phyloP scores from a whole-genome alignment of 108 stramenopile species.

The Discostella pseudostelligera region DNA sequence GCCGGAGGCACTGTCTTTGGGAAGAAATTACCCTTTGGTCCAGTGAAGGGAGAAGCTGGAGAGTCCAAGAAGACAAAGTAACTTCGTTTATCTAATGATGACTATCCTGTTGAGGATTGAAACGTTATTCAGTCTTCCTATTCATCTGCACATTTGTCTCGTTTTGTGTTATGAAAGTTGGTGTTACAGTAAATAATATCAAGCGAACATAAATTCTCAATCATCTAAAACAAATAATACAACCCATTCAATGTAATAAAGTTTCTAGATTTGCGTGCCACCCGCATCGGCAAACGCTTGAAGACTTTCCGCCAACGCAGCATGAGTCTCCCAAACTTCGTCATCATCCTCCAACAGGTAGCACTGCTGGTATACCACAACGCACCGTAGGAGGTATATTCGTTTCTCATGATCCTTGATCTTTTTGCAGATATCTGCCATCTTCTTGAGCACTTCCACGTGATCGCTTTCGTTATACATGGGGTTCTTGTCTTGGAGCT shows the following conservation, averaged over 20 bases:
- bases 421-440: slow-evolving; percentile 34
- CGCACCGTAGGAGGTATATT: slow-evolving; percentile 27
- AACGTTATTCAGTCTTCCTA: neutral
- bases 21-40: slow-evolving; percentile 65
- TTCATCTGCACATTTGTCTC: too few species aligned
- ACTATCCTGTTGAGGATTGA: neutral
- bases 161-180: neutral
- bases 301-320: slow-evolving; percentile 32
- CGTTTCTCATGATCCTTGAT: slow-evolving; percentile 45
- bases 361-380: slow-evolving; percentile 36
- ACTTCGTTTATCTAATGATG: neutral
- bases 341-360: slow-evolving; percentile 44
- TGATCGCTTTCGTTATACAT: slow-evolving; percentile 39
- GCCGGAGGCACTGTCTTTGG: slow-evolving; percentile 79
- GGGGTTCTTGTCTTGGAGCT: slow-evolving; percentile 27
- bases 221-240: neutral
- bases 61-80: slow-evolving; percentile 56
- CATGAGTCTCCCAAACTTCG: slow-evolving; percentile 45
- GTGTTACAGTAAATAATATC: neutral
- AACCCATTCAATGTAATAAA: neutral
- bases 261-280: slow-evolving; percentile 15
- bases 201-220: slow-evolving; percentile 4
- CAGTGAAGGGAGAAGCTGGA: slow-evolving; percentile 55
- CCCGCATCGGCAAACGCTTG: slow-evolving; percentile 37
- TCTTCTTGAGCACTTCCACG: slow-evolving; percentile 39